Evolutionary conservation across 306 rosid species (phyloP).

Genomic region (Corylus americana): DNA sequence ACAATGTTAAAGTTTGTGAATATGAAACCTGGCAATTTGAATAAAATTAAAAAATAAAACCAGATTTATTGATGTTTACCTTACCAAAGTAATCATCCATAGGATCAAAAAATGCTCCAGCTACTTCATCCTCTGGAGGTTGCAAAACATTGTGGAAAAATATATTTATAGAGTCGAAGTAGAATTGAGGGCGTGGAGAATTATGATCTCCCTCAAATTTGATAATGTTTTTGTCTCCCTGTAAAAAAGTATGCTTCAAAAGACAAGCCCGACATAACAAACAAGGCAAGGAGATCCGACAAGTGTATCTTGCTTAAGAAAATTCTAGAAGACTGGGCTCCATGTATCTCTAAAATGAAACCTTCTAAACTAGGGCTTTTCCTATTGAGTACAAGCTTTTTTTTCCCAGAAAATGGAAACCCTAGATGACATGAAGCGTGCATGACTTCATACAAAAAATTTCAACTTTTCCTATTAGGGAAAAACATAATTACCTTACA

Average conservation of each 20-base stretch:
- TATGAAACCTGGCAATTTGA: constrained; percentile 23
- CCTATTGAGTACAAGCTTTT: background rate
- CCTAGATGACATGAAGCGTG: background rate
- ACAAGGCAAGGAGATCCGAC: constrained; percentile 5
- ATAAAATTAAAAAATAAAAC: constrained; percentile 27
- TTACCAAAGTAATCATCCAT: constrained; percentile 65
- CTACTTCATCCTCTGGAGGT: constrained; percentile 91
- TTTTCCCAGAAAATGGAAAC: background rate
- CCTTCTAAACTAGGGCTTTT: background rate
- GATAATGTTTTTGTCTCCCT: constrained; percentile 93
- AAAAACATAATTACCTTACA: background rate
- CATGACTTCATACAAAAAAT: background rate
- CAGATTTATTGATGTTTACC: constrained; percentile 57
- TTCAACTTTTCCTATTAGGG: background rate
- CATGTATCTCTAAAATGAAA: background rate
- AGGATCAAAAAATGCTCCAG: constrained; percentile 64
- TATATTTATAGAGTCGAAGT: constrained; percentile 83
- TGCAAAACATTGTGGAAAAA: constrained; percentile 89
- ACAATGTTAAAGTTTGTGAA: constrained; percentile 12
- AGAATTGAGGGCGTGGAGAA: constrained; percentile 92
- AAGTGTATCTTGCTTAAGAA: constrained; percentile 7
- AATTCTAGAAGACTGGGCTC: background rate
- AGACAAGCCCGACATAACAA: constrained; percentile 10
- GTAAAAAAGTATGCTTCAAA: constrained; percentile 28
- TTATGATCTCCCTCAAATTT: constrained; percentile 99